Percentiles rank a stretch among this genome's conserved stretches.
phyloP scores from a whole-genome alignment of 805 yeast species.

The Wickerhamomyces ciferrii region DNA sequence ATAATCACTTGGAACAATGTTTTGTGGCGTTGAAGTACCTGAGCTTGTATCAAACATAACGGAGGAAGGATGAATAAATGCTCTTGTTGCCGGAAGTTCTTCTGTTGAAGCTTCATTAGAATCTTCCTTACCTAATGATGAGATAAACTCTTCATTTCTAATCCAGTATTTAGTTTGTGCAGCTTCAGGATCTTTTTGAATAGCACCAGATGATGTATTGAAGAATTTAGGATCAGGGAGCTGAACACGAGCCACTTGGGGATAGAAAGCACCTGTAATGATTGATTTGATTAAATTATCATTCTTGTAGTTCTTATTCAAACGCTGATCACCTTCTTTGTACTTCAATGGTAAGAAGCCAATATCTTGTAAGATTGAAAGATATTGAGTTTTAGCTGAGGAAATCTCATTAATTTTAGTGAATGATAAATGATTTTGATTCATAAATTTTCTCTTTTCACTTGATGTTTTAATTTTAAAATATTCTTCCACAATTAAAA shows the following conservation, averaged over 20 bases:
- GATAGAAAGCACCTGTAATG: conserved; percentile 77
- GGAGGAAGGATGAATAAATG: conserved; percentile 86
- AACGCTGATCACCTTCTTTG: conserved; percentile 20
- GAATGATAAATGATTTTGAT: conserved; percentile 56
- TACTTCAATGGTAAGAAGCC: conserved; percentile 67
- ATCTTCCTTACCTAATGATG: conserved; percentile 5
- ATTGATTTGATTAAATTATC: conserved; percentile 55
- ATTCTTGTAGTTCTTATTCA: conserved; percentile 51
- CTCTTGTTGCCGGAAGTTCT: conserved; percentile 55
- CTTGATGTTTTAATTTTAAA: conserved; percentile 18
- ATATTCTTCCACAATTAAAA: conserved; percentile 55
- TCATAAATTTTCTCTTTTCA: conserved; percentile 39
- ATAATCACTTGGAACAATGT: conserved; percentile 6
- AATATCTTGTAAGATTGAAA: conserved; percentile 66
- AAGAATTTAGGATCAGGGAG: conserved; percentile 76
- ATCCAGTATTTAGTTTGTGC: conserved; percentile 68
- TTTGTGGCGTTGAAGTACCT: neutral
- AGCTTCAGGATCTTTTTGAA: conserved; percentile 84
- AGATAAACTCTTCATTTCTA: conserved; percentile 48
- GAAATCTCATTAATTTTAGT: conserved; percentile 64
- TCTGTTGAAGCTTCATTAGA: conserved; percentile 13
- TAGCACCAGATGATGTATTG: conserved; percentile 69
- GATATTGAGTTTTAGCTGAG: conserved; percentile 65
- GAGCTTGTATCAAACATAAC: conserved; percentile 50
- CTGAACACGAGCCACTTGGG: conserved; percentile 76